Conservation (phyloP, 1,139 yeast species). For the Saccharomyces uvarum region DNA sequence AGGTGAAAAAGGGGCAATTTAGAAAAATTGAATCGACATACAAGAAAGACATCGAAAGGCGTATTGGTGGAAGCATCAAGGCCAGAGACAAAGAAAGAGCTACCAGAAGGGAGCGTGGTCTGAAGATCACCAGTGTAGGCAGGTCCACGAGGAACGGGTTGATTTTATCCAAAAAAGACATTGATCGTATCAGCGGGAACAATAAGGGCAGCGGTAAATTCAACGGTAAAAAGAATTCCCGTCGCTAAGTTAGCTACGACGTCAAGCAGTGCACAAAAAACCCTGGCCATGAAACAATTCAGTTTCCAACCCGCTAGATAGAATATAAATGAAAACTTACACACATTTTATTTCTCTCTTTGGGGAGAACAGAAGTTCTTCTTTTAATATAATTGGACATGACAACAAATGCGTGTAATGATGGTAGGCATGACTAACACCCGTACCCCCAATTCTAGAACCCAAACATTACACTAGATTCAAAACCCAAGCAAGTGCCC, state of each 20-base stretch:
- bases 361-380: background rate
- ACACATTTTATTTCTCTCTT: background rate
- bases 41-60: conserved; percentile 41
- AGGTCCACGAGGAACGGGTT: conserved; percentile 75
- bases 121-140: conserved; percentile 72
- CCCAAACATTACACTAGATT: background rate
- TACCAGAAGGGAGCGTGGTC: conserved; percentile 61
- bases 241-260: background rate
- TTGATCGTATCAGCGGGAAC: conserved; percentile 41
- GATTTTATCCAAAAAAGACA: conserved; percentile 62
- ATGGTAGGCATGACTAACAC: background rate
- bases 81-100: conserved; percentile 28
- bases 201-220: conserved; percentile 2
- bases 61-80: conserved; percentile 45
- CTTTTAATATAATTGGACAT: background rate
- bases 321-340: background rate
- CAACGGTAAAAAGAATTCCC: background rate
- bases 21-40: conserved; percentile 47
- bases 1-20: conserved; percentile 55
- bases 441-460: background rate
- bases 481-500: background rate
- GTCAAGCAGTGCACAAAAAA: background rate
- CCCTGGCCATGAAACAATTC: background rate
- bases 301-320: background rate
- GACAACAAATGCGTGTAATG: background rate